A percentile compares a stretch with the other conserved stretches of the same genome.
Evolutionary conservation across 1,284 basidiomycete genomes (phyloP).

Genomic region (Sporisorium sorghi): DNA sequence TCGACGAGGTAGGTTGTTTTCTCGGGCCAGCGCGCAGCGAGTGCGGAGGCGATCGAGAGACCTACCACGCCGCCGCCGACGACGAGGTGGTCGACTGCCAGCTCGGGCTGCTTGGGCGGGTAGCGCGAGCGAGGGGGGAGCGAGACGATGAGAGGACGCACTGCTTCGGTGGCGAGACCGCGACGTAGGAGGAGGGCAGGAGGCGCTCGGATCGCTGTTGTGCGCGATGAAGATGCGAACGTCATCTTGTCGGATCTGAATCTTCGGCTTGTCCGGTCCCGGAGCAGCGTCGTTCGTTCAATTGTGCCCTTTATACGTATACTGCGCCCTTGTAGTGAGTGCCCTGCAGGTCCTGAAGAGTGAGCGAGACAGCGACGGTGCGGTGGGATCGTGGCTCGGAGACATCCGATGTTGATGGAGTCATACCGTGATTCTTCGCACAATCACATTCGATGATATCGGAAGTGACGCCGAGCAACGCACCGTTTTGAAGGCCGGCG

Average conservation of each 20-base stretch:
- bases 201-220: not conserved
- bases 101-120: slow-evolving; percentile 74
- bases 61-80: slow-evolving; percentile 94
- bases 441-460: slow-evolving; percentile 4
- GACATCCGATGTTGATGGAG: slow-evolving; percentile 9
- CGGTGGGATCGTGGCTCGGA: not conserved
- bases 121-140: slow-evolving; percentile 44
- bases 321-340: not conserved
- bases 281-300: not conserved
- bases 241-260: no score
- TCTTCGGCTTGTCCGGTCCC: not conserved
- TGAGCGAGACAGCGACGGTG: no score
- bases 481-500: slow-evolving; percentile 31
- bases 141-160: slow-evolving; percentile 46
- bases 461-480: slow-evolving; percentile 25
- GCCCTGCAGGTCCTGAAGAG: no score
- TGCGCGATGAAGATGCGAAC: slow-evolving; percentile 11
- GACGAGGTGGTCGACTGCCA: slow-evolving; percentile 85
- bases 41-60: slow-evolving; percentile 82
- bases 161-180: slow-evolving; percentile 24
- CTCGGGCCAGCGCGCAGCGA: slow-evolving; percentile 77
- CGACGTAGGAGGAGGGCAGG: slow-evolving; percentile 1
- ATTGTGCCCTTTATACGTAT: not conserved
- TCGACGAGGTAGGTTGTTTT: slow-evolving; percentile 88
- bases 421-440: not conserved